Evolutionary conservation across 2,329 filamentous ascomycete genomes (phyloP), one percentile per base, ranked within the genome.

Genomic region (Capronia coronata): DNA sequence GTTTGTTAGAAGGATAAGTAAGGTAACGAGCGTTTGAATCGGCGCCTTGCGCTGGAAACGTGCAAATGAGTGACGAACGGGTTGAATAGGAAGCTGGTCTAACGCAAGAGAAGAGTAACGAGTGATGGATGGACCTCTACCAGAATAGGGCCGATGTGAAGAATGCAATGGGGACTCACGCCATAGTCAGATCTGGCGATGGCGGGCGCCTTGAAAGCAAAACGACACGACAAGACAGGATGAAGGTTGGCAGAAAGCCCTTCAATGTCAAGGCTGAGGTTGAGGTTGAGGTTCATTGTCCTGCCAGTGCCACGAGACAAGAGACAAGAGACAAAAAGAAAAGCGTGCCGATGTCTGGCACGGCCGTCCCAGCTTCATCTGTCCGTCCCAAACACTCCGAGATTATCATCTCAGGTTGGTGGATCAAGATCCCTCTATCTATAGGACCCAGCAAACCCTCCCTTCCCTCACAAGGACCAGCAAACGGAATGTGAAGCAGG

Each of bases 1-100:
- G 29, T 32, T 32, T 32, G 29, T n/a, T 11, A 10, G 11, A n/a
- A n/a, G n/a, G 29, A 32, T 32, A 3, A 32, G 13, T 32, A 32
- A 3, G n/a, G 13, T 32, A 32, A 32, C 11, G 29, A 39, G 35
- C 10, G 35, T 19, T 19, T 39, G 21, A 37, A 30, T 23, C 5
- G 27, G 11, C 32, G 14, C 19, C 22, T 35, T 44, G 19, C 13
- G 27, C 22, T 34, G 22, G 23, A 9, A 39, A 19, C 4, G 8
- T 39, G 14, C 37, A 42, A 48, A 48, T 38, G 45, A 48, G 45
- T 48, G 45, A 48, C 45, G 11, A 35, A 7, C 30, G 16, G 42
- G 37, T 42, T 46, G 37, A 37, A 46, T 6, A n/a, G n/a, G n/a
- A n/a, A n/a, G n/a, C n/a, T n/a, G n/a, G n/a, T n/a, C n/a, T n/a